Base-by-base conservation (phyloP, 1,284 basidiomycete species). In the Boletus sp. region DNA sequence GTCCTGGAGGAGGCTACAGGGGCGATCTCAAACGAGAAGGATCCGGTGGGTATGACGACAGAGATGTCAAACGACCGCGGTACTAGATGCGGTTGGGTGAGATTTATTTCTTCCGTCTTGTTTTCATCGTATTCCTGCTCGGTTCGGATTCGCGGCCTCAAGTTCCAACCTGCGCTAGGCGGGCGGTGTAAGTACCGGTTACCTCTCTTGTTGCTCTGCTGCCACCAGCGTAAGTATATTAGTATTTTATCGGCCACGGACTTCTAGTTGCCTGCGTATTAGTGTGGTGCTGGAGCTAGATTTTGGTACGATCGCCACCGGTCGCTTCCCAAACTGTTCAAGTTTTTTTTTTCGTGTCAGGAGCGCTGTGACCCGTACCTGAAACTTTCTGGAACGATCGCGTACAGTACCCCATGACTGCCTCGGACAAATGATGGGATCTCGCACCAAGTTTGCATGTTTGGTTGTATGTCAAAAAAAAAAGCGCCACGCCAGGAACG, bases 11-110 rank as follows among this genome's bases (percentile, higher is more conserved):
- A 53, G 81, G 82, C 59, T 82, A 79, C 69, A 81, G 85, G 62
- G 82, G 81, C 50, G 84, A 83, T 69, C 84, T 86, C 75, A 89
- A 89, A 74, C 83, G 88, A 60, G 79, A 81, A 70, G 84, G 80
- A 61, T 79, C 84, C 56, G 85, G 85, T 74, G 86, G 86, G 67
- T 87, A 83, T 74, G 90, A 91, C 68, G 91, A 92, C 74, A 84
- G 90, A 64, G 89, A 92, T 65, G 68, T 80, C 44, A 93, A 93
- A 77, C 86, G 91, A 68, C 84, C 87, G 68, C 84, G 91, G 68
- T 92, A 91, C 74, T 92, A 84, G 79, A 60, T 65, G 71, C 65
- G 73, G 72, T 72, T 63, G 71, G 70, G 72, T 74, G 70, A 74
- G 70, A 73, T 61, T 62, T 63, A 37, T 71, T 62, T 55, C 44